phyloP scores from a whole-genome alignment of 2,329 filamentous ascomycete species.

The Coniochaeta hoffmannii region DNA sequence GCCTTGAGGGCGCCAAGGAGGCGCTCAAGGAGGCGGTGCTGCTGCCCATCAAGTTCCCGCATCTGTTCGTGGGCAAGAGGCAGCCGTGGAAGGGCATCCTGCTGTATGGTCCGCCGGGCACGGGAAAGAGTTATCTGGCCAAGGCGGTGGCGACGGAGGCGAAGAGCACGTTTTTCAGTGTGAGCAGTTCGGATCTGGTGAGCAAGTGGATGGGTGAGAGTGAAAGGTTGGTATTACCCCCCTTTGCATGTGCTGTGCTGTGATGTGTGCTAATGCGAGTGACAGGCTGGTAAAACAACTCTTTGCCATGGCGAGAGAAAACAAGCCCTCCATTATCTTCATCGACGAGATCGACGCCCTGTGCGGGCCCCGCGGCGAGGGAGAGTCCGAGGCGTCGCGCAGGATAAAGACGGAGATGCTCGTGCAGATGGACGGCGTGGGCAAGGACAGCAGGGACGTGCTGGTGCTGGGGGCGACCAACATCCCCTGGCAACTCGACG shows the following conservation, averaged over 20 bases:
- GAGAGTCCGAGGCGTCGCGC: constrained; percentile 93
- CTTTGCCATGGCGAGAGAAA: constrained; percentile 96
- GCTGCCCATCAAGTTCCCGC: constrained; percentile 95
- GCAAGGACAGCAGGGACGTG: constrained; percentile 88
- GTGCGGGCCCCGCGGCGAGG: constrained; percentile 85
- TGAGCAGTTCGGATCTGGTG: constrained; percentile 93
- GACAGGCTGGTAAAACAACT: constrained; percentile 88
- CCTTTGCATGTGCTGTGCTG: not conserved
- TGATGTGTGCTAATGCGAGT: constrained; percentile 1
- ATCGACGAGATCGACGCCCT: constrained; percentile 64
- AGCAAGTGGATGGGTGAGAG: constrained; percentile 99
- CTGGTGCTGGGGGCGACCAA: constrained; percentile 95
- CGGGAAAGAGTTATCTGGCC: constrained; percentile 94
- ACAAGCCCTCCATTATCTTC: constrained; percentile 76
- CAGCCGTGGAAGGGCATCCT: constrained; percentile 98
- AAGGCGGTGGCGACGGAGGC: constrained; percentile 98
- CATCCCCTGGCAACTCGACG: constrained; percentile 97
- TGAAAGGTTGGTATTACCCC: constrained; percentile 61
- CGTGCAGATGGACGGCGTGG: constrained; percentile 98
- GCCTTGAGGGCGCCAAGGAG: constrained; percentile 89
- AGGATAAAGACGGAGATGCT: constrained; percentile 98
- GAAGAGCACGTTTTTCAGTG: constrained; percentile 98
- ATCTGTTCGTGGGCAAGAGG: constrained; percentile 90
- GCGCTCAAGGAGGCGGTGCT: constrained; percentile 97
- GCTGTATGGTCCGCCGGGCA: constrained; percentile 91